phyloP scores from a whole-genome alignment of 768 basidiomycete species.

The Naganishia onofrii region DNA sequence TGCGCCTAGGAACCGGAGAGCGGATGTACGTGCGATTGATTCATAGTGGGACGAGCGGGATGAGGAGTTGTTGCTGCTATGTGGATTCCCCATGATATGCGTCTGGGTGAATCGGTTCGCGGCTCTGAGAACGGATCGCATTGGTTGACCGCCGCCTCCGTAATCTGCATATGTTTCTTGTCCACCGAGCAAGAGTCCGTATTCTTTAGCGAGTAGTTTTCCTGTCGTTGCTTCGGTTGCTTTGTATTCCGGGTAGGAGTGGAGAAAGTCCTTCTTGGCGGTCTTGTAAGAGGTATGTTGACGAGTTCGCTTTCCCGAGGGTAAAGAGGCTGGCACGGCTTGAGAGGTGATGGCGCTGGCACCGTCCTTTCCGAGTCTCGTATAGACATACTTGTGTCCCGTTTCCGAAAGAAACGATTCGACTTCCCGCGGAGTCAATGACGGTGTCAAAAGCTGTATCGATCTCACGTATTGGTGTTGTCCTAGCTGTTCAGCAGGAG shows the following conservation, averaged over 20 bases:
- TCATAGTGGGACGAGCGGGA: conserved; percentile 66
- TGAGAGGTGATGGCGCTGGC: background rate
- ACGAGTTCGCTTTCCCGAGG: background rate
- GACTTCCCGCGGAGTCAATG: no score
- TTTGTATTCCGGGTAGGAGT: background rate
- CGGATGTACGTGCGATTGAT: conserved; percentile 67
- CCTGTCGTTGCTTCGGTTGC: conserved; percentile 2
- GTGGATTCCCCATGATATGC: background rate
- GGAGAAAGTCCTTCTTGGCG: background rate
- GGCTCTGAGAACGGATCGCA: background rate
- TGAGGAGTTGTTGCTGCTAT: background rate
- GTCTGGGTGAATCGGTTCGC: conserved; percentile 57
- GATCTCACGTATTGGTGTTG: no score
- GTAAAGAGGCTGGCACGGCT: background rate
- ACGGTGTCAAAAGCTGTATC: no score
- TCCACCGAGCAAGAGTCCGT: background rate
- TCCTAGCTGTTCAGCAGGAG: no score
- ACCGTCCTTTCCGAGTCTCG: no score
- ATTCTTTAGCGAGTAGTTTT: background rate
- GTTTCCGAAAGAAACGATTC: no score
- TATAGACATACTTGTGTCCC: no score
- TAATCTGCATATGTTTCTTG: conserved; percentile 5
- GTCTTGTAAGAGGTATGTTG: background rate
- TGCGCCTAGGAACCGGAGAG: conserved; percentile 74
- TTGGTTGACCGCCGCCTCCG: background rate